Conservation (phyloP, 352 stramenopile species). For the Phytophthora foliorum region DNA sequence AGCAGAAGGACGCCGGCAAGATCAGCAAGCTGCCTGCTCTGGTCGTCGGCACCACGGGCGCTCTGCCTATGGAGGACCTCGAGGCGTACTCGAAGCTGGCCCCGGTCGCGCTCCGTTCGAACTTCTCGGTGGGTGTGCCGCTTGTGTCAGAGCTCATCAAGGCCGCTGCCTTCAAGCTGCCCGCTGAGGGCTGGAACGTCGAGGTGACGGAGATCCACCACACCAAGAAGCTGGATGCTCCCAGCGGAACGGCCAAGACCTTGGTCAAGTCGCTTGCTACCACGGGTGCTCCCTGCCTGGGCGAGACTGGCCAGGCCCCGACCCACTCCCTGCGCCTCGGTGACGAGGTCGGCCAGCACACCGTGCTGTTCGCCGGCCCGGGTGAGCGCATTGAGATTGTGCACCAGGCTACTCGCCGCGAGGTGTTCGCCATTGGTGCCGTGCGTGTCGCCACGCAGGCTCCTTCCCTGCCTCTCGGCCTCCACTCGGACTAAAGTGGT, state of each 20-base stretch:
- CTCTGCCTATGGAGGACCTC: slow-evolving; percentile 62
- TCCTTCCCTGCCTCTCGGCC: slow-evolving; percentile 50
- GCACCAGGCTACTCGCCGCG: slow-evolving; percentile 80
- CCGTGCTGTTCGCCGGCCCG: slow-evolving; percentile 79
- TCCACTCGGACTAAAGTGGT: slow-evolving; percentile 69
- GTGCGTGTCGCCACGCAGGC: slow-evolving; percentile 73
- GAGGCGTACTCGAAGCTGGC: slow-evolving; percentile 71
- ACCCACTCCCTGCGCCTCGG: slow-evolving; percentile 82
- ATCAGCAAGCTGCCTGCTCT: slow-evolving; percentile 76
- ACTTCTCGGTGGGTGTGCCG: slow-evolving; percentile 88
- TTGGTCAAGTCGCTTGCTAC: slow-evolving; percentile 72
- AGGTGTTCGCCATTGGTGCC: slow-evolving; percentile 87
- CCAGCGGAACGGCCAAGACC: slow-evolving; percentile 84
- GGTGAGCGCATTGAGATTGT: slow-evolving; percentile 88
- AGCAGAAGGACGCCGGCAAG: slow-evolving; percentile 73
- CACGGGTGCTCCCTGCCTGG: slow-evolving; percentile 67
- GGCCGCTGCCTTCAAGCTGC: slow-evolving; percentile 78
- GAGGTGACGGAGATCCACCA: slow-evolving; percentile 88
- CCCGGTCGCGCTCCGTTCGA: slow-evolving; percentile 78
- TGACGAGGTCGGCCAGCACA: slow-evolving; percentile 88
- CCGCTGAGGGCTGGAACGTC: slow-evolving; percentile 80
- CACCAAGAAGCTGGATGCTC: slow-evolving; percentile 89
- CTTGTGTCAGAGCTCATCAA: slow-evolving; percentile 82
- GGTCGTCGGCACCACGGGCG: slow-evolving; percentile 81
- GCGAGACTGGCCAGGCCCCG: slow-evolving; percentile 51